A percentile compares a stretch with the other conserved stretches of the same genome.
Evolutionary conservation across 768 basidiomycete genomes (phyloP).

Genomic region (Phaeotremella fagi): DNA sequence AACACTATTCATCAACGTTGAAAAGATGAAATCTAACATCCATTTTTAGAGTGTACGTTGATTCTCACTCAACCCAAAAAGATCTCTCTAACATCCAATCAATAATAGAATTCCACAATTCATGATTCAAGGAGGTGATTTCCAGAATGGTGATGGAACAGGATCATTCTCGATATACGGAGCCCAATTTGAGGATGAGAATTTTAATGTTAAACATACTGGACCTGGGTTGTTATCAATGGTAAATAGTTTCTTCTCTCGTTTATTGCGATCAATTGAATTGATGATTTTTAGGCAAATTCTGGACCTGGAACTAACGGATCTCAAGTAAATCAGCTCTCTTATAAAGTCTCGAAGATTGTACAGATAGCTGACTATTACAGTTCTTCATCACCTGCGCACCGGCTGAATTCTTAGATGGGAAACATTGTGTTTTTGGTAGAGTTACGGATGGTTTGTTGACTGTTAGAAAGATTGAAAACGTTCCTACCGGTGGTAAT

Average conservation of each 20-base stretch:
- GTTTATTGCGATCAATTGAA: not conserved
- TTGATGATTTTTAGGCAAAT: slow-evolving; percentile 63
- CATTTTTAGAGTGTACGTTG: slow-evolving; percentile 62
- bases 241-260: slow-evolving; percentile 53
- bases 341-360: not conserved
- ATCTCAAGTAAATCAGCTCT: slow-evolving; percentile 55
- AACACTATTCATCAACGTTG: not conserved
- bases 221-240: slow-evolving; percentile 85
- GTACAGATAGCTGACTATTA: not conserved
- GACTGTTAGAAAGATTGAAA: slow-evolving; percentile 91
- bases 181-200: slow-evolving; percentile 95
- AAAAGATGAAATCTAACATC: slow-evolving; percentile 12
- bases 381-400: slow-evolving; percentile 97
- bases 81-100: not conserved
- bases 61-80: too few relatives aligned
- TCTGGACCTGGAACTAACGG: slow-evolving; percentile 93
- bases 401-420: slow-evolving; percentile 91
- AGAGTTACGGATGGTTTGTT: slow-evolving; percentile 71
- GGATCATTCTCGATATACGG: slow-evolving; percentile 97
- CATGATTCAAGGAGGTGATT: slow-evolving; percentile 98
- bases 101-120: slow-evolving; percentile 54
- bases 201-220: slow-evolving; percentile 83
- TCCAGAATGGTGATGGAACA: slow-evolving; percentile 88
- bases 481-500: slow-evolving; percentile 66
- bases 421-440: slow-evolving; percentile 48